Base-by-base conservation (phyloP, 225 moss, liverwort and hornwort species). In the Bryum argenteum region DNA sequence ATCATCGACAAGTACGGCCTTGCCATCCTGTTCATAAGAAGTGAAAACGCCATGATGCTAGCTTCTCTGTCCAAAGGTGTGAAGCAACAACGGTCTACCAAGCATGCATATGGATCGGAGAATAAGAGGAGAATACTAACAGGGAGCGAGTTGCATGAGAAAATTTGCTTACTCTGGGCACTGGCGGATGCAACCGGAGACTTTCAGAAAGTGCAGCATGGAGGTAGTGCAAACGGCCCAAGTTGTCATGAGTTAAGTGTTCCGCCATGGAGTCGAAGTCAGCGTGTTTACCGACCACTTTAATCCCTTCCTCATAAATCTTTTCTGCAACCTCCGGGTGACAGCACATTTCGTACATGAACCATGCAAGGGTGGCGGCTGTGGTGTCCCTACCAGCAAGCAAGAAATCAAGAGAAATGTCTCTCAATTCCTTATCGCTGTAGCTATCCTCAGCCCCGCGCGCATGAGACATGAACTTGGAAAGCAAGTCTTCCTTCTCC, bases 321-420 rank as follows among this genome's bases (percentile, higher is more conserved):
- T 84, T 88, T 20, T 96, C 83, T 61, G 82, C 91, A 16, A 93
- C 76, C 23, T 89, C 77, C 7, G 87, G 87, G 61, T 85, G 77
- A 39, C 38, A 61, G 82, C 91, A 88, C 0, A 90, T 10, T 20
- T 83, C 82, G 21, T 67, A 84, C 65, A 90, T 81, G 26, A 91
- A 79, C 96, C 93, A 97, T 2, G 93, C 90, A 37, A 97, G 84
- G 11, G 96, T 89, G 47, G 77, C 28, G 9, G 91, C 86, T 6
- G 91, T 93, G 6, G 96, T 97, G 79, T 97, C 96, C 61, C 93
- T 85, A 8, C 93, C 93, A 2, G 93, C 96, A 44, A 97, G 83
- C 80, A 97, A 77, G 66, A 93, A 97, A 70, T 87, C 91, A 23
- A 93, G 48, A 21, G 86, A 70, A 37, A 85, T 79, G 65, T 93